Percentiles rank a stretch among this genome's conserved stretches.
Evolutionary conservation across 2,329 filamentous ascomycete genomes (phyloP).

Genomic region (Colletotrichum agaves): DNA sequence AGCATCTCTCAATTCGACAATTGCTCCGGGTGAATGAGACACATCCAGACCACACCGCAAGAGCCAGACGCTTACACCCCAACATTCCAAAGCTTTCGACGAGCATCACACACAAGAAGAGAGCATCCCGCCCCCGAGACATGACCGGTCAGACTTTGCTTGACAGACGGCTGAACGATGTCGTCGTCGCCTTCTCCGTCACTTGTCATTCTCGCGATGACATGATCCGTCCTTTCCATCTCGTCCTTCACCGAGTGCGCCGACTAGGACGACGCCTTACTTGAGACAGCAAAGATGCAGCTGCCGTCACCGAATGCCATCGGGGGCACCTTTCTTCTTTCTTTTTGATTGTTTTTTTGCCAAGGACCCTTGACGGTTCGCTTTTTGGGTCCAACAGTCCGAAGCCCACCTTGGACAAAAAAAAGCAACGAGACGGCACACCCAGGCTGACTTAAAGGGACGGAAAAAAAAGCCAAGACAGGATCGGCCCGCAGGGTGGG

Average conservation of each 20-base stretch:
- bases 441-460: constrained; percentile 3
- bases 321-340: constrained; percentile 25
- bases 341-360: background rate
- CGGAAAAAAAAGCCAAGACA: constrained; percentile 32
- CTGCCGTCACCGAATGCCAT: constrained; percentile 8
- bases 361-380: constrained; percentile 8
- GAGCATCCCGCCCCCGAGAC: background rate
- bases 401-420: no score
- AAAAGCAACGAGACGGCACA: constrained; percentile 2
- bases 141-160: background rate
- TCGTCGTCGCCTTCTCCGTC: background rate
- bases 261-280: background rate
- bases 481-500: constrained; percentile 32
- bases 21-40: background rate
- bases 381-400: constrained; percentile 2
- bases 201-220: background rate
- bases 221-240: background rate
- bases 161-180: background rate
- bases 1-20: background rate
- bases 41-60: background rate
- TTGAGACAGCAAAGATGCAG: background rate
- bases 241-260: constrained; percentile 9
- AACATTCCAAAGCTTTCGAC: constrained; percentile 11
- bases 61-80: background rate
- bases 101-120: background rate